A percentile compares a stretch with the other conserved stretches of the same genome.
Conservation (phyloP, 2,329 filamentous ascomycete species). For the Aspergillus thermomutatus region DNA sequence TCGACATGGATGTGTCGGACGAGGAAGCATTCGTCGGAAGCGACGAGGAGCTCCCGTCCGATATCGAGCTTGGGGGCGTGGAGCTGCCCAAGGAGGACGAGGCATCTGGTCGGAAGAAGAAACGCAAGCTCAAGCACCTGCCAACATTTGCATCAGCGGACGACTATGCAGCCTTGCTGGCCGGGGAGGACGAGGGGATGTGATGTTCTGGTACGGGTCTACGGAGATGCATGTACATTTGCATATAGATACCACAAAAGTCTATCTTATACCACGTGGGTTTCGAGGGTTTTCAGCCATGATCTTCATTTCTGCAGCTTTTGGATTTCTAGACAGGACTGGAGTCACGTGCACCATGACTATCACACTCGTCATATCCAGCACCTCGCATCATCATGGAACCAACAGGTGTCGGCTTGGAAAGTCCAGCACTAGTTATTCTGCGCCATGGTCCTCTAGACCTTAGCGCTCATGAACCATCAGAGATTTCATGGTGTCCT, state of each 20-base stretch:
- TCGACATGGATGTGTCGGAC: conserved; percentile 48
- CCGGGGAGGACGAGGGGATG: conserved; percentile 59
- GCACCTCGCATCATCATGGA: neutral
- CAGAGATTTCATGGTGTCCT: neutral
- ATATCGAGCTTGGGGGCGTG: conserved; percentile 44
- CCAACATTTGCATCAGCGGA: conserved; percentile 92
- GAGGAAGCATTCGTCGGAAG: conserved; percentile 49
- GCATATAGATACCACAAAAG: conserved; percentile 19
- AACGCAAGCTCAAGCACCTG: conserved; percentile 80
- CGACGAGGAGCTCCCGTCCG: conserved; percentile 53
- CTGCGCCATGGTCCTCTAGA: neutral
- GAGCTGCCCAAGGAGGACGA: conserved; percentile 41
- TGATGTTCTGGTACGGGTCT: conserved; percentile 13
- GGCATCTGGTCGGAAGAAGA: conserved; percentile 55
- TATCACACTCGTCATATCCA: neutral
- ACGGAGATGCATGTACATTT: conserved; percentile 1
- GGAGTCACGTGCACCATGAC: neutral
- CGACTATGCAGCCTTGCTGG: conserved; percentile 85
- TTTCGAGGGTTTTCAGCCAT: neutral
- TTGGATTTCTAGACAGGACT: neutral
- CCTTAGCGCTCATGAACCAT: neutral
- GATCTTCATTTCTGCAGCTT: neutral
- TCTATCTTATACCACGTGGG: neutral
- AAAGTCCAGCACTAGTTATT: neutral
- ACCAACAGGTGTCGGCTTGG: neutral